phyloP scores from a whole-genome alignment of 2,329 filamentous ascomycete species.

The Hymenoscyphus fraxineus region DNA sequence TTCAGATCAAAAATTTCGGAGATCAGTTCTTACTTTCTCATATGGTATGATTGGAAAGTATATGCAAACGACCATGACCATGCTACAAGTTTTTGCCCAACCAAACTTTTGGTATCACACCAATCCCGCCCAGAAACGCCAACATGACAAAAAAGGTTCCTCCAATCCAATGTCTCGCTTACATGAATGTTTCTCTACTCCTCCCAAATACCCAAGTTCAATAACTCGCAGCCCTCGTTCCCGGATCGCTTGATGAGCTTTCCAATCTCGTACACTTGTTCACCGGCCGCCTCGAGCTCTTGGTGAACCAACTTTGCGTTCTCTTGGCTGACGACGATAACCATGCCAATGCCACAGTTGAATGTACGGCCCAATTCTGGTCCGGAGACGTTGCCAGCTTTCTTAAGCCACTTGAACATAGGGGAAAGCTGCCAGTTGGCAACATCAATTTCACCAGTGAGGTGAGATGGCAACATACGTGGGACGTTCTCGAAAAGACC shows the following conservation, averaged over 20 bases:
- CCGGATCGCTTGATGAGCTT: slow-evolving; percentile 56
- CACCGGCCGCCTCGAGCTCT: slow-evolving; percentile 62
- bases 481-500: slow-evolving; percentile 92
- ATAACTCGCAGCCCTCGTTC: slow-evolving; percentile 59
- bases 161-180: background rate
- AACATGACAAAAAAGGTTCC: background rate
- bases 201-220: slow-evolving; percentile 45
- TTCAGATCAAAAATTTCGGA: background rate
- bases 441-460: slow-evolving; percentile 79
- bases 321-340: slow-evolving; percentile 68
- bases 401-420: slow-evolving; percentile 85
- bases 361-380: slow-evolving; percentile 87
- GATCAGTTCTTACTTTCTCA: background rate
- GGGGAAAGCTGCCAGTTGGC: slow-evolving; percentile 69
- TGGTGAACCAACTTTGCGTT: slow-evolving; percentile 58
- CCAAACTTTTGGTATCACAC: slow-evolving; percentile 25
- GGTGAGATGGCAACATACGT: slow-evolving; percentile 76
- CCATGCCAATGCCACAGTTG: slow-evolving; percentile 95
- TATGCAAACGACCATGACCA: background rate
- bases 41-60: background rate
- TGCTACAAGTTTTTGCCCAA: background rate
- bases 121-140: slow-evolving; percentile 6
- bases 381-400: slow-evolving; percentile 63
- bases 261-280: slow-evolving; percentile 75
- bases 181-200: slow-evolving; percentile 13